A percentile compares a stretch with the other conserved stretches of the same genome.
Evolutionary conservation across 1,284 basidiomycete genomes (phyloP).

Genomic region (Boletus putidus): DNA sequence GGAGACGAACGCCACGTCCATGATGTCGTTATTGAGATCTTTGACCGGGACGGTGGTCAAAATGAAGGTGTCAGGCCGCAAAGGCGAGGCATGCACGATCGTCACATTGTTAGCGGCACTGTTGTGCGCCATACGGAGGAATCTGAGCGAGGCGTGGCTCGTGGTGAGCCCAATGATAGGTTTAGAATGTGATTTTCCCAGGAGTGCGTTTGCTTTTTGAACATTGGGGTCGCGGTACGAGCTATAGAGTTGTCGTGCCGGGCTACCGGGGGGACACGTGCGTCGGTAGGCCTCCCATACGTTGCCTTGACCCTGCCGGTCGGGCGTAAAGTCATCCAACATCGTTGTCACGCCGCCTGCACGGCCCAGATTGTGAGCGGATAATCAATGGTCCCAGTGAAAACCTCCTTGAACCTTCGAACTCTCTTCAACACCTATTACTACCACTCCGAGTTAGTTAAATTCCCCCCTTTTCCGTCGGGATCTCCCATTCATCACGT

Average conservation of each 20-base stretch:
- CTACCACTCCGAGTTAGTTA: too few species aligned
- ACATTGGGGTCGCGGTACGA: slow-evolving; percentile 52
- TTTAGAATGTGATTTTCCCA: slow-evolving; percentile 18
- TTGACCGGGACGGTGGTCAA: slow-evolving; percentile 62
- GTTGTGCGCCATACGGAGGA: slow-evolving; percentile 78
- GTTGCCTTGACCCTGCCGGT: slow-evolving; percentile 81
- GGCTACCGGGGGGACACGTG: slow-evolving; percentile 79
- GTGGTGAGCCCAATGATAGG: neutral
- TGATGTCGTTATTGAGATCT: slow-evolving; percentile 74
- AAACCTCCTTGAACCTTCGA: too few species aligned
- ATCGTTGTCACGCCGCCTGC: slow-evolving; percentile 61
- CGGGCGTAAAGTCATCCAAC: slow-evolving; percentile 71
- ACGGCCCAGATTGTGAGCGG: slow-evolving; percentile 14
- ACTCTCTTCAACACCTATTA: too few species aligned
- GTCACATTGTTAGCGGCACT: slow-evolving; percentile 57
- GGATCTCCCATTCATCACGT: too few species aligned
- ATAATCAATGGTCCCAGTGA: too few species aligned
- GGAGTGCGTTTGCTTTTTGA: slow-evolving; percentile 20
- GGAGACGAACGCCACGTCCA: slow-evolving; percentile 89
- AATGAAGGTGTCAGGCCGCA: slow-evolving; percentile 57
- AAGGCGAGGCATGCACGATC: slow-evolving; percentile 76
- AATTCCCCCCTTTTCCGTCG: too few species aligned
- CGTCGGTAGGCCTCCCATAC: slow-evolving; percentile 92
- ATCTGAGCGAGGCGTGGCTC: slow-evolving; percentile 43
- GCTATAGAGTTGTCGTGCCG: slow-evolving; percentile 79